These are phyloP conservation scores for Rhodotorula sp. DNA, from an alignment of 1,284 basidiomycete genomes.

Conservation along the genomic window DNA sequence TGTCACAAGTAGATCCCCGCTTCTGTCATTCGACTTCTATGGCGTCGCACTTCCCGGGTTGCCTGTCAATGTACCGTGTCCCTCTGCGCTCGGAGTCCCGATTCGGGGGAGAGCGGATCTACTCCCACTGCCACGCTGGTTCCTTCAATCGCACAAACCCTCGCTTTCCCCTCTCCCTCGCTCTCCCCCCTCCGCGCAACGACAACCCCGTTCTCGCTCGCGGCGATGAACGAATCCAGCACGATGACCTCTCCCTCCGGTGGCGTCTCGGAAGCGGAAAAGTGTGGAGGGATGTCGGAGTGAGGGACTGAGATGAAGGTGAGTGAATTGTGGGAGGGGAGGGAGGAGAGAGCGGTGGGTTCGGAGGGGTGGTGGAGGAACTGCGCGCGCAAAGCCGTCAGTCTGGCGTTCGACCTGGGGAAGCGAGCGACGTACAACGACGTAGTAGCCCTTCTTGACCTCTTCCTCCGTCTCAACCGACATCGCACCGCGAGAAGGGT, in stretches of 20 bases:
- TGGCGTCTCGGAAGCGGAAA: not conserved
- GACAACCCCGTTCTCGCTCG: slow-evolving; percentile 32
- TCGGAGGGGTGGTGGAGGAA: slow-evolving; percentile 27
- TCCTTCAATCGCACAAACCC: slow-evolving; percentile 23
- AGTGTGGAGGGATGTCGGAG: slow-evolving; percentile 16
- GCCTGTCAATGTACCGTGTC: no score
- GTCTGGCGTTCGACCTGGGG: not conserved
- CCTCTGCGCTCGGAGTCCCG: no score
- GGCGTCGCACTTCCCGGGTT: no score
- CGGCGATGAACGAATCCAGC: slow-evolving; percentile 2
- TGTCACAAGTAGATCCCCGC: no score
- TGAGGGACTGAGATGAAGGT: slow-evolving; percentile 14
- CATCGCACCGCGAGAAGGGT: slow-evolving; percentile 36
- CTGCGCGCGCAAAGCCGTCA: not conserved
- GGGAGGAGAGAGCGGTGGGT: not conserved
- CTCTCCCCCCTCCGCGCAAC: not conserved
- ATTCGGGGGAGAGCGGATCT: not conserved
- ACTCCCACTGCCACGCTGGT: slow-evolving; percentile 1
- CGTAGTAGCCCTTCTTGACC: slow-evolving; percentile 13
- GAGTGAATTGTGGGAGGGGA: not conserved
- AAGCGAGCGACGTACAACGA: slow-evolving; percentile 13
- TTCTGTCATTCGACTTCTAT: no score
- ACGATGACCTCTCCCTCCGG: not conserved
- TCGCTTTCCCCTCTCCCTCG: slow-evolving; percentile 1
- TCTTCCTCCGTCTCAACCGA: slow-evolving; percentile 37